A percentile compares a stretch with the other conserved stretches of the same genome.
Conservation (phyloP, 108 stramenopile genomes). For the Seminavis robusta region DNA sequence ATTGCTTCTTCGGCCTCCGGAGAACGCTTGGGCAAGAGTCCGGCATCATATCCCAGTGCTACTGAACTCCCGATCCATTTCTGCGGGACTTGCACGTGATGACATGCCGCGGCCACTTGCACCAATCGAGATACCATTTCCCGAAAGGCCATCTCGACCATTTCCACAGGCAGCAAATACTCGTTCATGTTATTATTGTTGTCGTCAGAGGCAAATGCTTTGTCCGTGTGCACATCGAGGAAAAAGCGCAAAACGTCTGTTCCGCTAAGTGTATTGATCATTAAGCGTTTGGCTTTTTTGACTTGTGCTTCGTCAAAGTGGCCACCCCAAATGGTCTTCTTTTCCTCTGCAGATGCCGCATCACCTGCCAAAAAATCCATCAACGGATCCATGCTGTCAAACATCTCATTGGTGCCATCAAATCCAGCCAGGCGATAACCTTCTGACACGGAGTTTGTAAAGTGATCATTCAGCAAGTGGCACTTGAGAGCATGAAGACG, state of each 20-base stretch:
- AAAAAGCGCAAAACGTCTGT: neutral
- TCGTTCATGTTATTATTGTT: too few species aligned
- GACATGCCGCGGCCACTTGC: neutral
- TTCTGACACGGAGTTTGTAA: conserved; percentile 5
- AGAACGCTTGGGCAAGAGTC: conserved; percentile 5
- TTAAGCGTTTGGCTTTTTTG: neutral
- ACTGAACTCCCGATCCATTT: conserved; percentile 21
- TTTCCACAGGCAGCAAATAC: too few species aligned
- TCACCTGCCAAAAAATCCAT: conserved; percentile 1
- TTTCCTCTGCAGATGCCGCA: neutral
- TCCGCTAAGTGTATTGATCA: conserved; percentile 3
- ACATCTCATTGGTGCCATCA: conserved; percentile 2
- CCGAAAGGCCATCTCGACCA: too few species aligned
- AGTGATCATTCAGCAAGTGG: neutral
- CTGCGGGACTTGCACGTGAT: conserved; percentile 8
- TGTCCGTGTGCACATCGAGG: conserved; percentile 5
- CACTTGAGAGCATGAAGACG: neutral
- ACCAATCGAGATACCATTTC: neutral
- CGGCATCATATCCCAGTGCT: conserved; percentile 8
- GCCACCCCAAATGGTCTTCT: neutral
- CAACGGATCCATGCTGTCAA: conserved; percentile 10
- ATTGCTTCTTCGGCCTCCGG: neutral
- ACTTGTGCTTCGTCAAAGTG: neutral
- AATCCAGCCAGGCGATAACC: conserved; percentile 9
- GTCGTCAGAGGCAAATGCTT: too few species aligned